Base-by-base conservation (phyloP, 1,284 basidiomycete genomes). In the Inonotus obliquus region DNA sequence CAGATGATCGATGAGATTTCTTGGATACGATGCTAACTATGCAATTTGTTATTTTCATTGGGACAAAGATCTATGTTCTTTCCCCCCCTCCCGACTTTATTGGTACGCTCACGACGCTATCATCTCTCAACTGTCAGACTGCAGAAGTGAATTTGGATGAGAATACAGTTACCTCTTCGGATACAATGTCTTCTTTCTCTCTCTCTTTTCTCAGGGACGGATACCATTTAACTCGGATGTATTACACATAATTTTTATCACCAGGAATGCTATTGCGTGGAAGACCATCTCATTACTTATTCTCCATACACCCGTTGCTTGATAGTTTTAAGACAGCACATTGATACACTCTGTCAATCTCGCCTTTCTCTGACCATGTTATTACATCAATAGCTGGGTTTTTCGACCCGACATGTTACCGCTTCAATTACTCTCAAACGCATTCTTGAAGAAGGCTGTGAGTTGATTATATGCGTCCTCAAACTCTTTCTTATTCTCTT, bases 401-500 rank as follows among this genome's bases (percentile, higher is more conserved):
- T 47, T 57, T 7, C 44, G 25, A 27, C 35, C 21, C 32, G 62
- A 35, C 35, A 53, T 53, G 35, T 59, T 63, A 25, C 37, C 59
- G 13, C 62, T 59, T 17, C 59, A 25, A 47, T 63, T 54, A 14
- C 52, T 38, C 21, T 37, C 62, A 49, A 63, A 67, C 2, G 68
- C 69, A 9, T 69, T 71, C 51, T 72, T 67, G 72, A 84, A 84
- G 73, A 82, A 89, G 13, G 72, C 75, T 13, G 78, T 74, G 0
- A 86, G 73, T 32, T 77, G 78, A 47, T 74, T 71, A 71, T 89
- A 89, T 35, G 89, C 77, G 64, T 88, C 85, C 69, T 86, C 81
- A 69, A 76, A 83, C 78, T 85, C 81, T 72, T 83, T 82, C 67
- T 79, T 79, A 74, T 88, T 89, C 64, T 86, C 83, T 37, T 78